Base-by-base conservation (phyloP, 192 early-diverging fungal species). In the Umbelopsis ramanniana region DNA sequence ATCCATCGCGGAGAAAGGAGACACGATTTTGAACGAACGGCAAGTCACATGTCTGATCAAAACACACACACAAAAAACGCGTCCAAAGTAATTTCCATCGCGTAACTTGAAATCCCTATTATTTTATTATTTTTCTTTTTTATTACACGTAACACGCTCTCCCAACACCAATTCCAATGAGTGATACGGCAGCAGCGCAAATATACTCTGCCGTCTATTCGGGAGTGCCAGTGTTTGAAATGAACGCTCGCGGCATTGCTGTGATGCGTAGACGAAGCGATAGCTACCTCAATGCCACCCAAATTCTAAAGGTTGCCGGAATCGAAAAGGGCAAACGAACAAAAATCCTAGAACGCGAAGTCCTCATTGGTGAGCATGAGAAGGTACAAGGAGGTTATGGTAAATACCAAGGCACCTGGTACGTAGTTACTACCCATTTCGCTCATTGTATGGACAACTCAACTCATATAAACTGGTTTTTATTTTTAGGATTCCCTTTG, bases 361-460 rank as follows among this genome's bases (percentile, higher is more conserved):
- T 97, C 8, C 82, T 93, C 53, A 82, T 83, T 45, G 92, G 91
- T 17, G 83, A 85, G 24, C 94, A 97, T 80, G 95, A 97, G 72
- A 97, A 97, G 79, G 89, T 97, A 22, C 96, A 97, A 82, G 96
- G 96, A 24, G 96, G 96, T 14, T 97, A 97, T 80, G 95, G 95
- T 23, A 95, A 95, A 81, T 96, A 94, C 76, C 95, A 96, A 82
- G 95, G 94, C 73, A 92, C 91, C n/a, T 92, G 91, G 91, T 92
- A 81, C 68, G 84, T 60, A 50, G 19, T 11, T 38, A 40, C 47
- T 24, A 47, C n/a, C 11, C 14, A 21, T 73, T 17, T 26, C 48
- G 17, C 29, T 11, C 8, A 22, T 19, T 52, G 21, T 63, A 29
- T 29, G 29, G 29, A 29, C 29, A 29, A 29, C 29, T 29, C 29